Evolutionary conservation across 768 basidiomycete species (phyloP).

Genomic region (Tubosaeta brunneosetosa): DNA sequence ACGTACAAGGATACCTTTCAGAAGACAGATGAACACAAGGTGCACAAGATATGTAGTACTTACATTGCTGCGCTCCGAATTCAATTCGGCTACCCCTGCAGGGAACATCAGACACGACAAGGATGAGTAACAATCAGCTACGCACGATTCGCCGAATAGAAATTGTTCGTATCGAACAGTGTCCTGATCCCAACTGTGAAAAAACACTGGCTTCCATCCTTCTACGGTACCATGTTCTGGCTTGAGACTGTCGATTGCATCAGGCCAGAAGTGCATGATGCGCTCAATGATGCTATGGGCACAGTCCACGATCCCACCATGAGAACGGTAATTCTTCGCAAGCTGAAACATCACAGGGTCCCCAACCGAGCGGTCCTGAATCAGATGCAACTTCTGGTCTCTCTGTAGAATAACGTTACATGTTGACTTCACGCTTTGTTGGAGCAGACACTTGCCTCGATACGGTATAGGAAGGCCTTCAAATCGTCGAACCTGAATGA

Average conservation of each 20-base stretch:
- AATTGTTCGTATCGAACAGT: slow-evolving; percentile 50
- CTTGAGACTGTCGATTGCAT: slow-evolving; percentile 55
- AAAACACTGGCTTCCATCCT: slow-evolving; percentile 56
- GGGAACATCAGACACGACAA: slow-evolving; percentile 6
- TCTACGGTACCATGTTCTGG: slow-evolving; percentile 53
- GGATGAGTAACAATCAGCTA: background rate
- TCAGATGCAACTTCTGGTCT: slow-evolving; percentile 12
- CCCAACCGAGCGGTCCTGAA: slow-evolving; percentile 12
- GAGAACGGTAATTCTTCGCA: slow-evolving; percentile 62
- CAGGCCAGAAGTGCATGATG: slow-evolving; percentile 56
- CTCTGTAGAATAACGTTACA: slow-evolving; percentile 11
- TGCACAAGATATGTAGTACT: slow-evolving; percentile 1
- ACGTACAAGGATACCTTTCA: slow-evolving; percentile 64
- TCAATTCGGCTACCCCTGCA: slow-evolving; percentile 46
- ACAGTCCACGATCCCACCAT: slow-evolving; percentile 70
- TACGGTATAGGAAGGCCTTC: slow-evolving; percentile 59
- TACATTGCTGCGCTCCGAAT: slow-evolving; percentile 66
- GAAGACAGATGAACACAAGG: background rate
- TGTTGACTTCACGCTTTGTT: background rate
- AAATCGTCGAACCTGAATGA: slow-evolving; percentile 69
- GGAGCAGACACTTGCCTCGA: slow-evolving; percentile 44
- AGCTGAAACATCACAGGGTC: slow-evolving; percentile 50
- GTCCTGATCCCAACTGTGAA: slow-evolving; percentile 43
- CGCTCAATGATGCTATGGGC: slow-evolving; percentile 63
- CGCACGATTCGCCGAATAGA: slow-evolving; percentile 47